phyloP scores from a whole-genome alignment of 495 filamentous ascomycete genomes.

The Penicillium ucsense region DNA sequence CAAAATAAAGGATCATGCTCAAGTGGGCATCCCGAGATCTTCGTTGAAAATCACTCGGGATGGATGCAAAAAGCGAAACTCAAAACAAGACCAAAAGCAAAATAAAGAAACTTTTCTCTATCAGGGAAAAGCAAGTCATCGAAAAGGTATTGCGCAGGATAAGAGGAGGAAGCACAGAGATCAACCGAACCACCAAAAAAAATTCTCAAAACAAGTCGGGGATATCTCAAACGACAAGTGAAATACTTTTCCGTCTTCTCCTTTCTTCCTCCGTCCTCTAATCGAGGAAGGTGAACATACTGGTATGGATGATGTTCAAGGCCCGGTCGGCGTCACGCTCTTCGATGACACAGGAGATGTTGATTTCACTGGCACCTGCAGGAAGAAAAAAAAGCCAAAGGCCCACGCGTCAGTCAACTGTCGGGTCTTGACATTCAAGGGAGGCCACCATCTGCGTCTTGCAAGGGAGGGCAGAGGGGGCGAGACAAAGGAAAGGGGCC shows the following conservation, averaged over 20 bases:
- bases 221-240: constrained; percentile 21
- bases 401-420: constrained; percentile 10
- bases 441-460: not conserved
- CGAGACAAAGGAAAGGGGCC: not conserved
- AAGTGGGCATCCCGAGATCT: not conserved
- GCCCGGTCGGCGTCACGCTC: constrained; percentile 81
- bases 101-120: constrained; percentile 13
- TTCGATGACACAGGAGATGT: constrained; percentile 95
- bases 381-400: constrained; percentile 1
- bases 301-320: constrained; percentile 90
- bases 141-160: not conserved
- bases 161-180: constrained; percentile 6
- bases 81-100: too few species aligned
- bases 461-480: constrained; percentile 1
- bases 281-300: constrained; percentile 62
- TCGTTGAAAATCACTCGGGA: not conserved
- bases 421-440: not conserved
- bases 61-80: constrained; percentile 3
- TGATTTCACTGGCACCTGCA: constrained; percentile 92
- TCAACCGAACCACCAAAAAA: not conserved
- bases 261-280: constrained; percentile 12
- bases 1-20: constrained; percentile 10
- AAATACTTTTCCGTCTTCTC: constrained; percentile 1
- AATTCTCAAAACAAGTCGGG: not conserved
- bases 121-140: constrained; percentile 2